These are phyloP conservation scores for Puccinia sorghi DNA, from an alignment of 1,284 basidiomycete genomes.

Conservation along the genomic window DNA sequence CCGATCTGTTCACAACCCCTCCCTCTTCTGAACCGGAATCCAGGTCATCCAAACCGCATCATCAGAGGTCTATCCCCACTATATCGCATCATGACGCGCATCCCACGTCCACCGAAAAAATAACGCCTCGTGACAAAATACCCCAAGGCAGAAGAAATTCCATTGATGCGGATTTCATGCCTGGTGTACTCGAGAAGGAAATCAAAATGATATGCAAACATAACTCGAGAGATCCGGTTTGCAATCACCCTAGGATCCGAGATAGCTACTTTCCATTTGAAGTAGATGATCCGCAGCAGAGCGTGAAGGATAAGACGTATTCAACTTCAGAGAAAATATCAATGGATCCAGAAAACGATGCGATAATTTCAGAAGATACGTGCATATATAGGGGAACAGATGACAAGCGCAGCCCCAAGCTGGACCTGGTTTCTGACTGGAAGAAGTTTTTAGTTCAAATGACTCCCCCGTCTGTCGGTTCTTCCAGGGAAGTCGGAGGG, in stretches of 20 bases:
- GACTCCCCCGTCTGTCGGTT: neutral
- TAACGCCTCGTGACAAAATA: neutral
- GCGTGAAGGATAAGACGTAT: neutral
- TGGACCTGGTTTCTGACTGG: neutral
- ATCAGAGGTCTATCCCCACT: neutral
- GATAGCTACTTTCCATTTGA: neutral
- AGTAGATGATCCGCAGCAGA: neutral
- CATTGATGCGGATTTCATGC: neutral
- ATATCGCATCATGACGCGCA: neutral
- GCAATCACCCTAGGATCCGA: neutral
- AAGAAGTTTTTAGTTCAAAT: slow-evolving; percentile 9
- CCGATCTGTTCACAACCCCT: neutral
- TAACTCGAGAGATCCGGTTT: neutral
- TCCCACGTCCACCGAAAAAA: neutral
- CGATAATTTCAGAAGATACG: neutral
- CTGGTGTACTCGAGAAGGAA: neutral
- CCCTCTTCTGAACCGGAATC: neutral
- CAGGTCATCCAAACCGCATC: neutral
- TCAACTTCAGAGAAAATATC: neutral
- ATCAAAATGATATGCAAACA: neutral
- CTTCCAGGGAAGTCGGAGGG: neutral
- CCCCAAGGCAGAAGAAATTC: neutral
- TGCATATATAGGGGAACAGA: too few species aligned
- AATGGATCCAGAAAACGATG: neutral
- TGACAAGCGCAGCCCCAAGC: neutral